phyloP scores from a whole-genome alignment of 495 filamentous ascomycete species.

The Bacidia gigantensis region DNA sequence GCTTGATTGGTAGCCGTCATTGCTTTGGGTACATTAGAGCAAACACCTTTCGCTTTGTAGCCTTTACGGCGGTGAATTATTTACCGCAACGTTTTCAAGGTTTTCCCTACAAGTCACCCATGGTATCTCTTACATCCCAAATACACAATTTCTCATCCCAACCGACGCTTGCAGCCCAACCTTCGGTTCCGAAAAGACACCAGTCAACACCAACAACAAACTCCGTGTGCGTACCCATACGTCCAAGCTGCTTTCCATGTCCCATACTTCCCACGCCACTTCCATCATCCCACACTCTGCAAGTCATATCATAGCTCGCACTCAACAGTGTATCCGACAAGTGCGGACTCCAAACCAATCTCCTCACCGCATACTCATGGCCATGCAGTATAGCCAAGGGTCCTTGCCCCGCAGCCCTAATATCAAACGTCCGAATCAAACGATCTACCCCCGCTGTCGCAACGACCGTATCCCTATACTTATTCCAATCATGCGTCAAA shows the following conservation, averaged over 20 bases:
- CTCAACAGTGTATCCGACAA: conserved; percentile 69
- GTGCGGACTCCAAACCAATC: conserved; percentile 83
- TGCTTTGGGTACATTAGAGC: too few relatives aligned
- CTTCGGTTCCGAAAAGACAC: conserved; percentile 90
- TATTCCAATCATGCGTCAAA: conserved; percentile 98
- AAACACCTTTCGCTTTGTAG: too few relatives aligned
- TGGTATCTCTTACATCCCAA: conserved; percentile 71
- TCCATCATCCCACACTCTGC: conserved; percentile 80
- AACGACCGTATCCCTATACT: conserved; percentile 71
- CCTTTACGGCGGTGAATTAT: too few relatives aligned
- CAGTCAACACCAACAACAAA: conserved; percentile 97
- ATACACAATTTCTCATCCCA: conserved; percentile 88
- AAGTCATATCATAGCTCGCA: conserved; percentile 96
- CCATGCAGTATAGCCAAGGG: conserved; percentile 59
- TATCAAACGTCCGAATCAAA: conserved; percentile 74
- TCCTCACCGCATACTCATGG: conserved; percentile 81
- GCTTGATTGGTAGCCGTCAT: too few relatives aligned
- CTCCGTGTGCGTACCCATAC: conserved; percentile 87
- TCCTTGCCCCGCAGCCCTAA: conserved; percentile 56
- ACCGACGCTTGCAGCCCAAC: conserved; percentile 84
- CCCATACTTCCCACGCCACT: conserved; percentile 24
- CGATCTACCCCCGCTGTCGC: conserved; percentile 87
- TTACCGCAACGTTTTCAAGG: background rate
- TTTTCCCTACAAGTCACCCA: conserved; percentile 23
- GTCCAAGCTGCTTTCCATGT: conserved; percentile 57